Evolutionary conservation across 2,329 filamentous ascomycete genomes (phyloP), one percentile per base, ranked within the genome.

Genomic region (Neofusicoccum kwambonambiense): DNA sequence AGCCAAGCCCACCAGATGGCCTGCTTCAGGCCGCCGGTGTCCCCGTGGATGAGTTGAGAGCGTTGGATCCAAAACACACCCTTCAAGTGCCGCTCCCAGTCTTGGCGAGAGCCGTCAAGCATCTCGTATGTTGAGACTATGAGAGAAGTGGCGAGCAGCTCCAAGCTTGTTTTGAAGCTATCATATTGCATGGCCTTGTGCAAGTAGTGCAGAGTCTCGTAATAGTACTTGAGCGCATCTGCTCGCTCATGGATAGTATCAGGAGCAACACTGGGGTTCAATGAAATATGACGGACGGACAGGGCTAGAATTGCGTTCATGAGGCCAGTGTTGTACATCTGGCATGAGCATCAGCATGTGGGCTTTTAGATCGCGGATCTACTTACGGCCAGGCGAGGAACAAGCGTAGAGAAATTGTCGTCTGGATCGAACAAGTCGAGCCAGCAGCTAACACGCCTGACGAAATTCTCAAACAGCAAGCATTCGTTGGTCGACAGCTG

Each of bases 1-100:
- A 89, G 76, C 87, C 87, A 89, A 0, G 83, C 82, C 87, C 87
- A 89, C 87, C 87, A 89, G 0, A 86, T 83, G 0, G 86, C 83
- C 66, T 84, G 82, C 42, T 83, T 79, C 0, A 89, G 75, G 0
- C 86, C 84, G 0, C 83, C 82, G 0, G 81, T 83, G 52, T 85
- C 85, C 1, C 86, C 87, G 62, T 89, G 81, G 45, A 87, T 86
- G 52, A 86, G 80, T 58, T 86, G 85, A 0, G 83, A 86, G n/a
- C 86, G 77, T 64, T 88, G 83, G n/a, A 89, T 89, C 84, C 86
- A 88, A 68, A 89, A 89, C 0, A 88, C 85, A 0, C 87, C 87
- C 69, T 88, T 85, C 0, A 89, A 76, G 70, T 89, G 87, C 1
- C 85, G 77, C 66, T 89, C 84, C 87, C 87, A 89, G 49, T 80